A percentile compares a stretch with the other conserved stretches of the same genome.
These are phyloP conservation scores for Pseudovirgaria hyperparasitica DNA, from an alignment of 2,329 filamentous ascomycete genomes.

Conservation along the genomic window DNA sequence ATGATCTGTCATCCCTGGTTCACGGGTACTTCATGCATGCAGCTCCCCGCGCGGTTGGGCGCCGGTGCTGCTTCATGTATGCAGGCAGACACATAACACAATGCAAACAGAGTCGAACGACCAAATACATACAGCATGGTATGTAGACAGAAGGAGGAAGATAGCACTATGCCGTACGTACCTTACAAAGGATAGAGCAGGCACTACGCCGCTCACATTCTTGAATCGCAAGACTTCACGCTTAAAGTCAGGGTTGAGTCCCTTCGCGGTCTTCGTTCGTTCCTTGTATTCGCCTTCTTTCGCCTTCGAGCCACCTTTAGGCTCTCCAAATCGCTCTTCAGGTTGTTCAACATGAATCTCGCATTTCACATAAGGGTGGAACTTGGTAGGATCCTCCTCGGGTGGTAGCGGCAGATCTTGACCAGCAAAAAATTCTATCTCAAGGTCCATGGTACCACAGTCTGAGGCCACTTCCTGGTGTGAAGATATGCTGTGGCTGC, in stretches of 20 bases:
- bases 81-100: too few relatives aligned
- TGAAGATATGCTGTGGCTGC: slow-evolving; percentile 24
- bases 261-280: slow-evolving; percentile 31
- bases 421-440: slow-evolving; percentile 61
- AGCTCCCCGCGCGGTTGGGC: too few relatives aligned
- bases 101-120: slow-evolving; percentile 1
- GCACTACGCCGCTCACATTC: slow-evolving; percentile 28
- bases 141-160: slow-evolving; percentile 3
- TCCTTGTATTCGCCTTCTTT: slow-evolving; percentile 40
- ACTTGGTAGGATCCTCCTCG: slow-evolving; percentile 41
- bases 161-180: slow-evolving; percentile 19
- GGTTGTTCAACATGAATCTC: slow-evolving; percentile 67
- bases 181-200: slow-evolving; percentile 36
- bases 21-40: too few relatives aligned
- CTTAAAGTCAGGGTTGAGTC: slow-evolving; percentile 31
- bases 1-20: too few relatives aligned
- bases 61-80: too few relatives aligned
- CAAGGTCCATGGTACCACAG: slow-evolving; percentile 49
- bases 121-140: slow-evolving; percentile 1
- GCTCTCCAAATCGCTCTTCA: slow-evolving; percentile 32
- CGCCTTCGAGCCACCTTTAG: slow-evolving; percentile 35
- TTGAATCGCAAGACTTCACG: slow-evolving; percentile 32
- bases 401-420: slow-evolving; percentile 60
- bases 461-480: slow-evolving; percentile 34
- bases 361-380: slow-evolving; percentile 65